Percentiles rank a stretch among this genome's conserved stretches.
phyloP scores from a whole-genome alignment of 2,329 filamentous ascomycete genomes.

The Metarhizium rileyi region DNA sequence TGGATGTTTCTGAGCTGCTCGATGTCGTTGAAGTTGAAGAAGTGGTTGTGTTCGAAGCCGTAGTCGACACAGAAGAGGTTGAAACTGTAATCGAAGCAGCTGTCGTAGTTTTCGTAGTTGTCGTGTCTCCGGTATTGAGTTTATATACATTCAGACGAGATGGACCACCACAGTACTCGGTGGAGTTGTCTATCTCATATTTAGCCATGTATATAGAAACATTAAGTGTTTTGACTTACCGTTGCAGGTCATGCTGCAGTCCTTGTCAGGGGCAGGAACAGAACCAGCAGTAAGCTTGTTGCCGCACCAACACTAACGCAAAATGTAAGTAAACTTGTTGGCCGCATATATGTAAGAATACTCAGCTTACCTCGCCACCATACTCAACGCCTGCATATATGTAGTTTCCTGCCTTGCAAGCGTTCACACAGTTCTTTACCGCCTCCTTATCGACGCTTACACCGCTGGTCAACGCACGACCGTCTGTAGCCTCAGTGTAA shows the following conservation, averaged over 20 bases:
- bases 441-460: slow-evolving; percentile 17
- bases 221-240: slow-evolving; percentile 8
- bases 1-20: slow-evolving; percentile 9
- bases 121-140: slow-evolving; percentile 13
- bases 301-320: slow-evolving; percentile 26
- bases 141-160: slow-evolving; percentile 27
- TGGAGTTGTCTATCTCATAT: slow-evolving; percentile 18
- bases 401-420: slow-evolving; percentile 20
- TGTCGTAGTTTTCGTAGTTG: slow-evolving; percentile 14
- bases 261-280: slow-evolving; percentile 17
- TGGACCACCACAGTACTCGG: slow-evolving; percentile 26
- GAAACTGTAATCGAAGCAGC: slow-evolving; percentile 13
- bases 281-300: slow-evolving; percentile 19
- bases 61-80: too few relatives aligned
- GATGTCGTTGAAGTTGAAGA: slow-evolving; percentile 11
- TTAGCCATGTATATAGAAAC: background rate
- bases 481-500: slow-evolving; percentile 24
- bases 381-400: slow-evolving; percentile 27
- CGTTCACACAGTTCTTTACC: slow-evolving; percentile 23
- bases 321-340: background rate
- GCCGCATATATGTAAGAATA: background rate
- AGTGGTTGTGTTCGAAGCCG: background rate
- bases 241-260: slow-evolving; percentile 27
- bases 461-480: slow-evolving; percentile 22
- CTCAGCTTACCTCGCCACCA: slow-evolving; percentile 23